phyloP scores from a whole-genome alignment of 2,329 filamentous ascomycete genomes.

The Fusarium staphyleae region DNA sequence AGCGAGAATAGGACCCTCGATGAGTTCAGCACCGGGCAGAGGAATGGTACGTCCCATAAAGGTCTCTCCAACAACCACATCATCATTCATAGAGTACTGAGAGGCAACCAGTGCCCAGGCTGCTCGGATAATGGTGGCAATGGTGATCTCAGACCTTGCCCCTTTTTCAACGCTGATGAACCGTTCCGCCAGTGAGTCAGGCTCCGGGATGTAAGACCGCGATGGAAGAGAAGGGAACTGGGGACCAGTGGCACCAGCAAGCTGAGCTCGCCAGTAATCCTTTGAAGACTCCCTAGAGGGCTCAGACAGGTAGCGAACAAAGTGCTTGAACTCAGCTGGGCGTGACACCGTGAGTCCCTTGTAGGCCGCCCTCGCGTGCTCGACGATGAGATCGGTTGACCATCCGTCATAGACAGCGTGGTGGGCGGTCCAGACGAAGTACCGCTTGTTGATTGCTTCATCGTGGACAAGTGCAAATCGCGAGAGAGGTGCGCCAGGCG shows the following conservation, averaged over 20 bases:
- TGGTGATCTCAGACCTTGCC: constrained; percentile 31
- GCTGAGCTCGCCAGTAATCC: constrained; percentile 37
- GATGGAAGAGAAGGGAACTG: constrained; percentile 38
- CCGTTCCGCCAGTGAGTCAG: constrained; percentile 28
- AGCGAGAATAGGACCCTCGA: constrained; percentile 43
- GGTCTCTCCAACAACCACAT: constrained; percentile 43
- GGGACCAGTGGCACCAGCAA: constrained; percentile 35
- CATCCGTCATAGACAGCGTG: constrained; percentile 46
- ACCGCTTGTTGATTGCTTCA: constrained; percentile 40
- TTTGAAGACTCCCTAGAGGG: constrained; percentile 30
- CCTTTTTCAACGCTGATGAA: constrained; percentile 32
- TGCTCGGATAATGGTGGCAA: constrained; percentile 38
- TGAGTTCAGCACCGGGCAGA: constrained; percentile 40
- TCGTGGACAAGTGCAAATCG: constrained; percentile 50
- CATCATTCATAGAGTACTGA: constrained; percentile 40
- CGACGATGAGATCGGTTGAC: constrained; percentile 38
- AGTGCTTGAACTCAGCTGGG: constrained; percentile 40
- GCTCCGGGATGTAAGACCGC: constrained; percentile 36
- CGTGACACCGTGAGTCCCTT: constrained; percentile 26
- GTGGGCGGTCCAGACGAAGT: constrained; percentile 44
- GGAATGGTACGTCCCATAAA: constrained; percentile 42
- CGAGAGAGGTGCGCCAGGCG: constrained; percentile 52
- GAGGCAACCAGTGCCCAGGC: constrained; percentile 43
- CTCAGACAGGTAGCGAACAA: constrained; percentile 33
- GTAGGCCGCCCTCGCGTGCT: constrained; percentile 34